These are phyloP conservation scores for Apiosordaria backusii DNA, from an alignment of 495 filamentous ascomycete species.

Conservation along the genomic window DNA sequence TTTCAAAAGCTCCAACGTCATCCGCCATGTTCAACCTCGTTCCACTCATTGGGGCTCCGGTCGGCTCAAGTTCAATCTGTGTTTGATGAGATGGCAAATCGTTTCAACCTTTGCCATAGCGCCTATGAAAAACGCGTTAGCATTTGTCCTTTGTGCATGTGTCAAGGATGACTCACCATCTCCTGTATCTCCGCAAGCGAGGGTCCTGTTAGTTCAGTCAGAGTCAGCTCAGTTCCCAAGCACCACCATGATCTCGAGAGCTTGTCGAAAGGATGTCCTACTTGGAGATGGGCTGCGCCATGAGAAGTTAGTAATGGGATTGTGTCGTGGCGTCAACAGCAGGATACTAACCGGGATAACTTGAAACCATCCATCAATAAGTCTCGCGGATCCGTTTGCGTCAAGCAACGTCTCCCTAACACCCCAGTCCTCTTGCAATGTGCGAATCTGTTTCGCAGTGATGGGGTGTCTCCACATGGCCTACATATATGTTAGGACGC, in stretches of 20 bases:
- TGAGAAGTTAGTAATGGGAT: not conserved
- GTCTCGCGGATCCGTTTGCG: not conserved
- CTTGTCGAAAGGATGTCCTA: not conserved
- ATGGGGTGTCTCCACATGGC: slow-evolving; percentile 87
- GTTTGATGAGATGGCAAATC: slow-evolving; percentile 62
- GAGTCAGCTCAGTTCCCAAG: not conserved
- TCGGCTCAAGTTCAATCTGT: slow-evolving; percentile 34
- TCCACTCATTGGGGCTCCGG: not conserved
- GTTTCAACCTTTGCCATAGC: slow-evolving; percentile 77
- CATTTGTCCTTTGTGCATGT: not conserved
- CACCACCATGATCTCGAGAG: not conserved
- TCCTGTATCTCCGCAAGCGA: slow-evolving; percentile 35
- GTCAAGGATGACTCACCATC: slow-evolving; percentile 12
- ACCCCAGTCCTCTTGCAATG: slow-evolving; percentile 72
- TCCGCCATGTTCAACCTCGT: not conserved
- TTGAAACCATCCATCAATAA: slow-evolving; percentile 64
- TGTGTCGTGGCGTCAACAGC: not conserved
- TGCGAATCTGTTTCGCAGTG: slow-evolving; percentile 63
- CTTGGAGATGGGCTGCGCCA: slow-evolving; percentile 18
- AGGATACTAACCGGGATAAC: slow-evolving; percentile 51
- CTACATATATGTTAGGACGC: slow-evolving; percentile 4
- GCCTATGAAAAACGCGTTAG: slow-evolving; percentile 45
- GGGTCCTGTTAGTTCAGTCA: slow-evolving; percentile 18
- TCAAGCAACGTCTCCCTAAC: slow-evolving; percentile 41
- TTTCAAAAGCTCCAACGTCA: not conserved